Evolutionary conservation across 768 basidiomycete genomes (phyloP).

Genomic region (Gautieria morchelliformis): DNA sequence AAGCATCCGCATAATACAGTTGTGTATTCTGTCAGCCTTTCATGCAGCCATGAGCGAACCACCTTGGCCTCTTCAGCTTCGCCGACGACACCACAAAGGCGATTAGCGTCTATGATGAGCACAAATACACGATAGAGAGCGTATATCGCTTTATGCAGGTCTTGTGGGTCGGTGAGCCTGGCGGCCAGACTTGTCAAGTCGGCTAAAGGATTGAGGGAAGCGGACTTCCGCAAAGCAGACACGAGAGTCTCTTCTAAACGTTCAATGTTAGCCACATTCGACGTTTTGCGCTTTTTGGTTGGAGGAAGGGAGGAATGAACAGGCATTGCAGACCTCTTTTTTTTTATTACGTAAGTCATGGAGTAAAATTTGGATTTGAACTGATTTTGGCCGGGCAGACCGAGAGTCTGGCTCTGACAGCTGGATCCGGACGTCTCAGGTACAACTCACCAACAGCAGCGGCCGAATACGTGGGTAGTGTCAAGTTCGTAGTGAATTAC

Average conservation of each 20-base stretch:
- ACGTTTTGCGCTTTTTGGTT: slow-evolving; percentile 4
- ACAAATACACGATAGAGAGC: slow-evolving; percentile 75
- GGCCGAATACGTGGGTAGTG: too few species aligned
- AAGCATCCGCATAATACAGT: slow-evolving; percentile 60
- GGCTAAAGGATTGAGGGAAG: slow-evolving; percentile 67
- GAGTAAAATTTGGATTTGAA: too few species aligned
- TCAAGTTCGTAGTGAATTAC: too few species aligned
- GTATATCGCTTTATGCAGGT: slow-evolving; percentile 69
- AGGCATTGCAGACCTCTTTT: too few species aligned
- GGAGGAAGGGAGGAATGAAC: neutral
- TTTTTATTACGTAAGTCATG: too few species aligned
- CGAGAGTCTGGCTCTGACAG: too few species aligned
- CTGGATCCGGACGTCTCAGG: too few species aligned
- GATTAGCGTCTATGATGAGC: slow-evolving; percentile 45
- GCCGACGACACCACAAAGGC: slow-evolving; percentile 34
- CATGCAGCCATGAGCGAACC: slow-evolving; percentile 76
- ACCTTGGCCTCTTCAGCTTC: slow-evolving; percentile 47
- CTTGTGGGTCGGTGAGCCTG: slow-evolving; percentile 37
- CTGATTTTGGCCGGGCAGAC: too few species aligned
- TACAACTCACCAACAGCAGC: too few species aligned
- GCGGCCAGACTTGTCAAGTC: slow-evolving; percentile 60
- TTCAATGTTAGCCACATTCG: slow-evolving; percentile 23
- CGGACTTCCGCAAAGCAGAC: slow-evolving; percentile 38
- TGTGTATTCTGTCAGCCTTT: slow-evolving; percentile 59
- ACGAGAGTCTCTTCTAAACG: slow-evolving; percentile 48